phyloP scores from a whole-genome alignment of 2,329 filamentous ascomycete genomes.

The Microascus cirrosus region DNA sequence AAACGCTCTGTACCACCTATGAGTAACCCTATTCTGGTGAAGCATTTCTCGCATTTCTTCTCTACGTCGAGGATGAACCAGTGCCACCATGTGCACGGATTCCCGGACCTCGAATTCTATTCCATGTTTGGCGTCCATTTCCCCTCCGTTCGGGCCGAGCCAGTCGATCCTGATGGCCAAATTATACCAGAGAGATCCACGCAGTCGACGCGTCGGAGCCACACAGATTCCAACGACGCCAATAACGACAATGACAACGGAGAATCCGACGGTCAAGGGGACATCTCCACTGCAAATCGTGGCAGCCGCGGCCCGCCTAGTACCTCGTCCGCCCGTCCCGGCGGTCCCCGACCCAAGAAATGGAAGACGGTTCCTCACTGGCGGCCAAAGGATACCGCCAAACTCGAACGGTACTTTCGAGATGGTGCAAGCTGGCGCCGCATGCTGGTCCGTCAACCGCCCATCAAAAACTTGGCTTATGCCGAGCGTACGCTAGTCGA shows the following conservation, averaged over 20 bases:
- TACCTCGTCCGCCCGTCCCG: not conserved
- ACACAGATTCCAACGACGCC: not conserved
- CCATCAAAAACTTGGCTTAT: conserved; percentile 1
- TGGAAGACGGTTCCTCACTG: not conserved
- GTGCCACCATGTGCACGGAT: conserved; percentile 1
- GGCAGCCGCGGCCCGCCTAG: not conserved
- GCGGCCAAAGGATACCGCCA: not conserved
- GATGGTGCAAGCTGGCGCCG: conserved; percentile 11
- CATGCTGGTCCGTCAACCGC: conserved; percentile 12
- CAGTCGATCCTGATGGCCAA: not conserved
- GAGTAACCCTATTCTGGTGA: conserved; percentile 3
- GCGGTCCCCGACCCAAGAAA: not conserved
- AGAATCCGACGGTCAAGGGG: not conserved
- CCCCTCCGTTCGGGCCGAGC: not conserved
- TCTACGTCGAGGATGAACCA: not conserved
- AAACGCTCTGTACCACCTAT: not conserved
- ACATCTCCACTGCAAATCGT: not conserved
- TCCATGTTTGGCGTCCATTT: conserved; percentile 2
- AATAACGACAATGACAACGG: not conserved
- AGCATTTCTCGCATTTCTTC: conserved; percentile 2
- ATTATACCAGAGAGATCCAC: not conserved
- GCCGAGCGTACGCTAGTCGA: conserved; percentile 2
- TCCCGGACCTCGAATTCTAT: conserved; percentile 5
- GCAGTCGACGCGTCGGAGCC: not conserved
- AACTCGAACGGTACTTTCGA: conserved; percentile 6